Percentiles rank a stretch among this genome's conserved stretches.
phyloP scores from a whole-genome alignment of 176 grass and related monocot genomes.

The Lolium perenne region DNA sequence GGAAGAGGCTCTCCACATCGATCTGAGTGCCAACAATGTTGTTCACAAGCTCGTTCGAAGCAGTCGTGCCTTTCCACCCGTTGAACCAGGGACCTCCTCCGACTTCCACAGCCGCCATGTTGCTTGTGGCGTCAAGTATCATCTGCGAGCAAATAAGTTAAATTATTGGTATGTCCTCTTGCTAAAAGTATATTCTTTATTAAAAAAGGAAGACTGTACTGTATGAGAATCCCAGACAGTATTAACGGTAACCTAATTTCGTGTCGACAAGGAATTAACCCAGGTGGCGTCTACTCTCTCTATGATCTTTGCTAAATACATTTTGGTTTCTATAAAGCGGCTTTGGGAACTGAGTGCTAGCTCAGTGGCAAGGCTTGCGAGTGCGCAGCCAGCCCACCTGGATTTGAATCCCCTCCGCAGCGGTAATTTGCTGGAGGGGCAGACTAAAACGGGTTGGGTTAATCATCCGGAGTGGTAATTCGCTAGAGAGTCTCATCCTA shows the following conservation, averaged over 20 bases:
- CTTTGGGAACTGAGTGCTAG: no score
- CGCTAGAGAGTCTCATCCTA: no score
- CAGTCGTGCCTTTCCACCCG: conserved; percentile 71
- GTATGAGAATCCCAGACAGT: background rate
- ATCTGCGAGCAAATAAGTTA: conserved; percentile 44
- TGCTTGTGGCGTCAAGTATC: conserved; percentile 80
- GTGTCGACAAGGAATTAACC: background rate
- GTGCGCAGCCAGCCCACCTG: no score
- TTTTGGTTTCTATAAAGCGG: background rate
- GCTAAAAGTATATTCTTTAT: background rate
- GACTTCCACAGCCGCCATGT: conserved; percentile 88
- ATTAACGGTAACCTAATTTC: background rate
- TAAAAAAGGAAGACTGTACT: background rate
- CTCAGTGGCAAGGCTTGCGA: no score
- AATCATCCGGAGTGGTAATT: no score
- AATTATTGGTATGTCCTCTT: background rate
- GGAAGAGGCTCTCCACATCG: conserved; percentile 69
- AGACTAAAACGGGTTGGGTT: no score
- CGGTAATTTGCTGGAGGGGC: no score
- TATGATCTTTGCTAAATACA: background rate
- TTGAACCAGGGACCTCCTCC: conserved; percentile 96
- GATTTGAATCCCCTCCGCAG: no score
- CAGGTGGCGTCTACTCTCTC: background rate
- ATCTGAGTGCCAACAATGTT: conserved; percentile 54
- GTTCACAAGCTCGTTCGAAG: conserved; percentile 53